Base-by-base conservation (phyloP, 164 flowering plant species). In the Houttuynia cordata region DNA sequence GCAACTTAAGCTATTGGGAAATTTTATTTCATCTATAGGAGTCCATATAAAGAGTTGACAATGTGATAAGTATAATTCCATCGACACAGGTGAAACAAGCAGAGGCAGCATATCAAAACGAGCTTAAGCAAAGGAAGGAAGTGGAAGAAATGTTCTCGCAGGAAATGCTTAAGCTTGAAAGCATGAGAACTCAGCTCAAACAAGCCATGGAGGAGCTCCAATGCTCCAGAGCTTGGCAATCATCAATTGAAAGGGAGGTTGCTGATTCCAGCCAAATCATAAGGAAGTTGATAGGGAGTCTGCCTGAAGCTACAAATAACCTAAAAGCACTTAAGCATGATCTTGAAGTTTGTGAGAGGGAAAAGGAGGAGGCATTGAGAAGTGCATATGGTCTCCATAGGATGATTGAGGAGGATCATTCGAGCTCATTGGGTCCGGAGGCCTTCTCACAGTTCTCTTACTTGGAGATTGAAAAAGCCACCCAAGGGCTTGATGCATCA, bases 381-480 rank as follows among this genome's bases (percentile, higher is more conserved):
- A 78, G 69, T 70, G 86, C 80, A 17, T 83, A 85, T 74, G 87
- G 78, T 59, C 74, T 87, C 52, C 78, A 81, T 60, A 64, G 25
- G 59, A 61, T 67, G 54, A 77, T 61, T 62, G 74, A 68, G 30
- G 78, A 68, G 22, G 75, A 58, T 50, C 51, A 70, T 55, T 49
- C 78, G 34, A 65, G 68, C 64, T 45, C 75, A 14, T 62, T 54
- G 24, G 51, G 65, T 0, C 53, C 52, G 10, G 73, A 64, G 58
- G 79, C 69, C 65, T 78, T 81, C 73, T 66, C 82, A 5, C 81
- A 80, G 62, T 80, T 87, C 70, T 78, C 83, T 62, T 79, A 78
- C 58, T 63, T 56, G 13, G 97, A 89, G 62, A 76, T 93, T 59
- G 77, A 77, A 64, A 79, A 79, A 66, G 97, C 96, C 1, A 93